A percentile compares a stretch with the other conserved stretches of the same genome.
These are phyloP conservation scores for Malus sieversii DNA, from an alignment of 306 rosid species.

Conservation along the genomic window DNA sequence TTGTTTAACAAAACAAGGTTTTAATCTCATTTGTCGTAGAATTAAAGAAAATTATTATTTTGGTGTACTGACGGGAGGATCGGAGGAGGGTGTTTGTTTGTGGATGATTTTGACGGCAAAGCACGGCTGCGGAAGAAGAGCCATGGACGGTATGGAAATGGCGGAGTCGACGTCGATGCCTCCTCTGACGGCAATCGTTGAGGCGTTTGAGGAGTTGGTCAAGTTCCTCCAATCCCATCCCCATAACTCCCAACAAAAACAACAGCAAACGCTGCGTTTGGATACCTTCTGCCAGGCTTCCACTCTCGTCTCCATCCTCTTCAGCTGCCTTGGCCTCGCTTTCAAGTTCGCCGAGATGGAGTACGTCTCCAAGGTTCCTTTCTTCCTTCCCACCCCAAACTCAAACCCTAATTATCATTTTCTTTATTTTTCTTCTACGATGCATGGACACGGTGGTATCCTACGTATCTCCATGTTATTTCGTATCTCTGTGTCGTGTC, in stretches of 20 bases:
- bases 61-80: neutral
- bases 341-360: constrained; percentile 94
- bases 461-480: neutral
- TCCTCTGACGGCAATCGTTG: constrained; percentile 64
- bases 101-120: constrained; percentile 5
- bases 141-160: constrained; percentile 8
- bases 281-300: constrained; percentile 57
- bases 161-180: neutral
- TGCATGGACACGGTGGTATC: too few species aligned
- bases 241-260: neutral
- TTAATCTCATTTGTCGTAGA: neutral
- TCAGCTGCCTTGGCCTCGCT: constrained; percentile 76
- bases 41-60: too few species aligned
- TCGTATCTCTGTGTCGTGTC: too few species aligned
- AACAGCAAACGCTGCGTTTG: constrained; percentile 27
- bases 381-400: neutral
- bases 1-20: neutral
- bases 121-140: neutral
- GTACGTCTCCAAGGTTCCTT: constrained; percentile 69
- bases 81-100: neutral
- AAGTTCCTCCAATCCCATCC: constrained; percentile 13
- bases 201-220: constrained; percentile 58
- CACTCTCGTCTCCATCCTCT: constrained; percentile 62
- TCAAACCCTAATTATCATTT: neutral
- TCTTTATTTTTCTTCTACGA: neutral